Conservation (phyloP, 495 filamentous ascomycete species). For the Trichocladium uniseriatum region DNA sequence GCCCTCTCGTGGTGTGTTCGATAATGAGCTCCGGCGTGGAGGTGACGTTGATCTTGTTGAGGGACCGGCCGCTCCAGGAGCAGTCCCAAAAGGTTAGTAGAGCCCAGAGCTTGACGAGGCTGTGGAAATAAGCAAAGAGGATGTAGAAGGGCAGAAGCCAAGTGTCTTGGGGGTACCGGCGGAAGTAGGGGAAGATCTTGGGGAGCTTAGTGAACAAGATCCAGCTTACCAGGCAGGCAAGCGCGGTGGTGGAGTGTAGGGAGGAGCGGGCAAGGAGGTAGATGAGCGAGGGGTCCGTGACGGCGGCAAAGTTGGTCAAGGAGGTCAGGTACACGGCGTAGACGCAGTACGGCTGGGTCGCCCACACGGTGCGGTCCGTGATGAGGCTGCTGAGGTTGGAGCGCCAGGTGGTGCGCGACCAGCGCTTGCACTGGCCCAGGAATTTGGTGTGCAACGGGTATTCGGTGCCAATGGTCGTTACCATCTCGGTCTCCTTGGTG, state of each 20-base stretch:
- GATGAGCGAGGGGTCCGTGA: slow-evolving; percentile 45
- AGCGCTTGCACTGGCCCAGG: slow-evolving; percentile 49
- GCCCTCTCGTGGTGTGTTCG: too few species aligned
- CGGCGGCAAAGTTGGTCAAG: slow-evolving; percentile 49
- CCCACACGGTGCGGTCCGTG: slow-evolving; percentile 26
- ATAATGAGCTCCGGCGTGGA: not conserved
- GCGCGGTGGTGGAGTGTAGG: not conserved
- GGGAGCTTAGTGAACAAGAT: slow-evolving; percentile 47
- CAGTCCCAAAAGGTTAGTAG: slow-evolving; percentile 42
- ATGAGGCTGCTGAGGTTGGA: slow-evolving; percentile 51
- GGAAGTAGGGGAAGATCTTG: slow-evolving; percentile 52
- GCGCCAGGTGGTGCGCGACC: slow-evolving; percentile 58
- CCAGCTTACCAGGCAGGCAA: slow-evolving; percentile 26
- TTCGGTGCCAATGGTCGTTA: slow-evolving; percentile 47
- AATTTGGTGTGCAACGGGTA: slow-evolving; percentile 40
- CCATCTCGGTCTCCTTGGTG: slow-evolving; percentile 45
- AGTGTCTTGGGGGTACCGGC: slow-evolving; percentile 48
- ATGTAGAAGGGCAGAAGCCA: slow-evolving; percentile 46
- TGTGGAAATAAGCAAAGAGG: slow-evolving; percentile 52
- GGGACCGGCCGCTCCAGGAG: slow-evolving; percentile 23
- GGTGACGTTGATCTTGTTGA: slow-evolving; percentile 2
- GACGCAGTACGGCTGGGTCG: slow-evolving; percentile 49
- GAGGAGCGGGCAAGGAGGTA: slow-evolving; percentile 14
- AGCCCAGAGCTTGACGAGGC: slow-evolving; percentile 54
- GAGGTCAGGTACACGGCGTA: slow-evolving; percentile 53